Base-by-base conservation (phyloP, 805 yeast genomes). In the Cyberlindnera saturnus region DNA sequence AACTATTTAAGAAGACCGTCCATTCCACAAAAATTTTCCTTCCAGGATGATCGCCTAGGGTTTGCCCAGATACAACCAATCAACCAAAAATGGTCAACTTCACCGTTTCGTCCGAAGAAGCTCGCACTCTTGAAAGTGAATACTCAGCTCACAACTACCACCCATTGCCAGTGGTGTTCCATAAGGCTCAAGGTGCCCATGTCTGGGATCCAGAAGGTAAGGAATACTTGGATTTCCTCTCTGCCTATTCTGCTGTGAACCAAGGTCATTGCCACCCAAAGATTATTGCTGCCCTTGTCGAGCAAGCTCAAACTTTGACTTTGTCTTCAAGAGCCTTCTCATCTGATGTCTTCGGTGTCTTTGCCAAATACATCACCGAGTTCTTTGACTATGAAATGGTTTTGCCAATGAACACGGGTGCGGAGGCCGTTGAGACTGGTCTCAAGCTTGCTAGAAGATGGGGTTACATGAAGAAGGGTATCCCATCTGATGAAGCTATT, bases 171-270 rank as follows among this genome's bases (percentile, higher is more conserved):
- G 96, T 91, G 47, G 97, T 91, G 14, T 86, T 91, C 67, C 75
- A 85, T 57, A 81, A 74, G 58, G 98, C 96, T 14, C 51, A 63
- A 46, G 98, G 98, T 39, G 96, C 96, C 23, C 83, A 86, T 52
- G 96, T 91, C 18, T 91, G 96, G 96, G 98, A 91, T 64, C 96
- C 97, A 7, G 98, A 91, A 67, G 97, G 96, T 51, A 86, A 82
- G 33, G 90, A 89, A 62, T 91, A 90, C 65, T 70, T 91, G 51
- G 98, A 91, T 65, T 91, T 91, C 61, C 70, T 91, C 47, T 84
- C 95, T 15, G 97, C 97, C 11, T 91, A 91, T 67, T 88, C 96
- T 23, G 98, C 98, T 5, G 96, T 91, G 30, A 91, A 91, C 71
- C 97, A 91, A 67, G 98, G 98, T 46, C 98, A 91, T 64, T 90